A percentile compares a stretch with the other conserved stretches of the same genome.
Evolutionary conservation across 306 rosid genomes (phyloP).

Genomic region (Ziziphus jujuba): DNA sequence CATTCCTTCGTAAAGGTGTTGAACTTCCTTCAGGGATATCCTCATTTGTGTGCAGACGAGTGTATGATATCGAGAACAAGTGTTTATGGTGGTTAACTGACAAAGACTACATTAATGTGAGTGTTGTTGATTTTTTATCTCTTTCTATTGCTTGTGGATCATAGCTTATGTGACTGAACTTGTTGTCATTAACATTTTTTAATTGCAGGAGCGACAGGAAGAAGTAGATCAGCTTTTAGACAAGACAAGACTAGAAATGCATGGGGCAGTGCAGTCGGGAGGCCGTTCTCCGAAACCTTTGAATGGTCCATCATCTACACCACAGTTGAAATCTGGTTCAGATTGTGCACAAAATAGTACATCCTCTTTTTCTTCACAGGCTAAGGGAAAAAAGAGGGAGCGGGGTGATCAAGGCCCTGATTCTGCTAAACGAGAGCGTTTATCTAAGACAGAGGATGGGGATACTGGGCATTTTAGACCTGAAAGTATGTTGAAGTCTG

Average conservation of each 20-base stretch:
- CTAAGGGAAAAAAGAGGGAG: constrained; percentile 76
- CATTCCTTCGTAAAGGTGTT: constrained; percentile 76
- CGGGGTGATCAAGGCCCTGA: constrained; percentile 71
- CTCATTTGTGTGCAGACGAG: constrained; percentile 84
- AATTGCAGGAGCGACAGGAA: constrained; percentile 70
- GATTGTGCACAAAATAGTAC: constrained; percentile 68
- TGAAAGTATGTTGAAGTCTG: constrained; percentile 64
- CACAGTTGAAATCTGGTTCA: constrained; percentile 70
- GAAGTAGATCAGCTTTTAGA: constrained; percentile 71
- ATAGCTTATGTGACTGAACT: neutral
- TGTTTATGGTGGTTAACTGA: constrained; percentile 90
- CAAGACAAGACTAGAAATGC: constrained; percentile 71
- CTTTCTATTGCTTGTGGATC: neutral
- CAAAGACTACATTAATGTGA: constrained; percentile 73
- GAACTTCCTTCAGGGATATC: constrained; percentile 74
- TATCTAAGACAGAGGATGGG: constrained; percentile 59
- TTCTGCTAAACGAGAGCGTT: constrained; percentile 58
- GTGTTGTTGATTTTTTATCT: constrained; percentile 22
- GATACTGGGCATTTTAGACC: constrained; percentile 50
- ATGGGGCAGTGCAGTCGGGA: constrained; percentile 67
- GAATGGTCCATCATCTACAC: constrained; percentile 70
- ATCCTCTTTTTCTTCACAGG: constrained; percentile 59
- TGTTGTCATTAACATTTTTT: constrained; percentile 12
- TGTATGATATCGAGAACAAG: constrained; percentile 73
- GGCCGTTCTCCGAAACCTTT: constrained; percentile 87